These are phyloP conservation scores for Eudorina sp. DNA, from an alignment of 139 green algal genomes.

Conservation along the genomic window DNA sequence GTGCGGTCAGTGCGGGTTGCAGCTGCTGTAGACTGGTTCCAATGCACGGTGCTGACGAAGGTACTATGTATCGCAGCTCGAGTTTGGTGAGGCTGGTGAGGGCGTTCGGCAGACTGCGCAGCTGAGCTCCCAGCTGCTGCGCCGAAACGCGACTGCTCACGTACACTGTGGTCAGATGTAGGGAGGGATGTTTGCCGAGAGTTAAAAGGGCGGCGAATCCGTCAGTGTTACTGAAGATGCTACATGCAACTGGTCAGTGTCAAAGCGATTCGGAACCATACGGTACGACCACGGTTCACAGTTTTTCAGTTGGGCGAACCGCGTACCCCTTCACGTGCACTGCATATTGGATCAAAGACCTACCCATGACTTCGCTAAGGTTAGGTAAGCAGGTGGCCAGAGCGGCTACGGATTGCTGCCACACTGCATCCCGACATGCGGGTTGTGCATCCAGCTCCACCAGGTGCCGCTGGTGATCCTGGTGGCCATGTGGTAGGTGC, in stretches of 20 bases:
- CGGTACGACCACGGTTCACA: too few species aligned
- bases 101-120: neutral
- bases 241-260: too few species aligned
- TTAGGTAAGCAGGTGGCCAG: constrained; percentile 32
- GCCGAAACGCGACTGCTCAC: constrained; percentile 8
- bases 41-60: constrained; percentile 3
- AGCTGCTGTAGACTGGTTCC: constrained; percentile 20
- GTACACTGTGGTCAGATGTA: neutral
- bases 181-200: neutral
- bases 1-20: neutral
- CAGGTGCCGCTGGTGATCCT: neutral
- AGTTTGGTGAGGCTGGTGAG: constrained; percentile 35
- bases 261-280: too few species aligned
- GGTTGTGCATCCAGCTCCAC: constrained; percentile 41
- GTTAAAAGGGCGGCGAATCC: too few species aligned
- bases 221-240: too few species aligned
- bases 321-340: too few species aligned
- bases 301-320: too few species aligned
- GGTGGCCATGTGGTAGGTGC: constrained; percentile 10
- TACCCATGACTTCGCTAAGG: constrained; percentile 2
- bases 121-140: neutral
- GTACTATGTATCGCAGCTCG: constrained; percentile 29
- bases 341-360: too few species aligned
- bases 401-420: neutral
- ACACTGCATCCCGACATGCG: neutral